phyloP scores from a whole-genome alignment of 2,329 filamentous ascomycete genomes.

The Trichoderma endophyticum region DNA sequence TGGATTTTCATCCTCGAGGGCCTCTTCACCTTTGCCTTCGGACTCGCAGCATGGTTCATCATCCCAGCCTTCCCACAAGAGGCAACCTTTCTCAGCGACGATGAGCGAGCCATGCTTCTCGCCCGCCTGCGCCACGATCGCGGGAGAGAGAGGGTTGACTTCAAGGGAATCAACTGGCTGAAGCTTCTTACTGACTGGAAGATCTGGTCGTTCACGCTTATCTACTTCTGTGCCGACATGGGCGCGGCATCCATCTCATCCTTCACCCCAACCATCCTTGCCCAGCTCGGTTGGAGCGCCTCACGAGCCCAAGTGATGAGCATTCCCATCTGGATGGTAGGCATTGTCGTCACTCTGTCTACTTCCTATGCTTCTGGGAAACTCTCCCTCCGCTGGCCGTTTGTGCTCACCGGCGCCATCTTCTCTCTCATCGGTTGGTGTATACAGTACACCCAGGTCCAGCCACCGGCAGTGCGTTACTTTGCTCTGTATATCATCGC shows the following conservation, averaged over 20 bases:
- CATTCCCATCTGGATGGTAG: background rate
- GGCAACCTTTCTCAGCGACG: background rate
- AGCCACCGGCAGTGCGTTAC: background rate
- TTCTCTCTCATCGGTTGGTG: background rate
- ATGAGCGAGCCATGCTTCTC: background rate
- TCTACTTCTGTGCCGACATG: slow-evolving; percentile 1
- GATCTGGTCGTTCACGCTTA: background rate
- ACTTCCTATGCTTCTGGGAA: background rate
- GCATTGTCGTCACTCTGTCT: background rate
- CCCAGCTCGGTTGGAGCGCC: background rate
- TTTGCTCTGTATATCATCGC: background rate
- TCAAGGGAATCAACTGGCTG: background rate
- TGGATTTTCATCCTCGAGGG: slow-evolving; percentile 53
- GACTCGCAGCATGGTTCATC: background rate
- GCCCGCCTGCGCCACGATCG: background rate
- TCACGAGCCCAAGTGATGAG: background rate
- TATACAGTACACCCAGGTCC: background rate
- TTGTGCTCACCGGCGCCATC: background rate
- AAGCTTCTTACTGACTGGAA: background rate
- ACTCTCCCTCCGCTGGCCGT: background rate
- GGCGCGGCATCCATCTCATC: background rate
- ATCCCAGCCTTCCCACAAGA: background rate
- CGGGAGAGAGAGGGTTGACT: background rate
- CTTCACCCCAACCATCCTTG: background rate
- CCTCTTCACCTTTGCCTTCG: background rate